phyloP scores from a whole-genome alignment of 305 asterid genomes.

The Coffea humblotiana region DNA sequence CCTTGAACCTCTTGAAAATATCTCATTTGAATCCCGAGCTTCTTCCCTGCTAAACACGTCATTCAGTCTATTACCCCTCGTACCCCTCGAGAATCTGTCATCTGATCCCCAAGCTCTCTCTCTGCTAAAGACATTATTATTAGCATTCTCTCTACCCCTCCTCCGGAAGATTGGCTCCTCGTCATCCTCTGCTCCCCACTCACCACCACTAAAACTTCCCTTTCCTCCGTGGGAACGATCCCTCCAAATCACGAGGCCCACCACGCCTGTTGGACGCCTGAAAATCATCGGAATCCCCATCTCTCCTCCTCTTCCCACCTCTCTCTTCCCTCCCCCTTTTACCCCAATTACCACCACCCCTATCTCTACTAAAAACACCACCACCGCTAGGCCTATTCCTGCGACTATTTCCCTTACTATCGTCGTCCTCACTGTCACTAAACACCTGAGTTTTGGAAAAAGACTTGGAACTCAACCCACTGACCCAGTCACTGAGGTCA shows the following conservation, averaged over 20 bases:
- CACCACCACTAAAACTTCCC: conserved; percentile 28
- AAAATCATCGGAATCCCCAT: conserved; percentile 37
- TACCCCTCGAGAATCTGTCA: conserved; percentile 20
- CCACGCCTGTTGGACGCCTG: conserved; percentile 34
- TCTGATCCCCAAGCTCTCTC: conserved; percentile 18
- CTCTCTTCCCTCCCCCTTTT: conserved; percentile 32
- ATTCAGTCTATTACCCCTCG: conserved; percentile 29
- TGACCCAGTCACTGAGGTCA: conserved; percentile 89
- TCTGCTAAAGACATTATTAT: conserved; percentile 11
- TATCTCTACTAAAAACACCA: conserved; percentile 12
- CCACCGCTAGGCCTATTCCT: conserved; percentile 27
- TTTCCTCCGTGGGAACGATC: conserved; percentile 19
- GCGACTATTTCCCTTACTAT: conserved; percentile 27
- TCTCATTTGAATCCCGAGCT: conserved; percentile 25
- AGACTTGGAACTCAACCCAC: conserved; percentile 66
- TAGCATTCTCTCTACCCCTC: conserved; percentile 23
- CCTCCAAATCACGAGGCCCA: conserved; percentile 19
- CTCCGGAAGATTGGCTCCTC: conserved; percentile 1
- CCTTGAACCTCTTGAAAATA: conserved; percentile 27
- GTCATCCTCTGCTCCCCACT: not conserved
- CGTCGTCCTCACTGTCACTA: conserved; percentile 53
- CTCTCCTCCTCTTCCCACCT: conserved; percentile 49
- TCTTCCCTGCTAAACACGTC: conserved; percentile 19
- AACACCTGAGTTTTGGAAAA: conserved; percentile 52
- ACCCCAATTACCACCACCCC: conserved; percentile 20